phyloP scores from a whole-genome alignment of 129 eudicot genomes.

The Artemisia annua region DNA sequence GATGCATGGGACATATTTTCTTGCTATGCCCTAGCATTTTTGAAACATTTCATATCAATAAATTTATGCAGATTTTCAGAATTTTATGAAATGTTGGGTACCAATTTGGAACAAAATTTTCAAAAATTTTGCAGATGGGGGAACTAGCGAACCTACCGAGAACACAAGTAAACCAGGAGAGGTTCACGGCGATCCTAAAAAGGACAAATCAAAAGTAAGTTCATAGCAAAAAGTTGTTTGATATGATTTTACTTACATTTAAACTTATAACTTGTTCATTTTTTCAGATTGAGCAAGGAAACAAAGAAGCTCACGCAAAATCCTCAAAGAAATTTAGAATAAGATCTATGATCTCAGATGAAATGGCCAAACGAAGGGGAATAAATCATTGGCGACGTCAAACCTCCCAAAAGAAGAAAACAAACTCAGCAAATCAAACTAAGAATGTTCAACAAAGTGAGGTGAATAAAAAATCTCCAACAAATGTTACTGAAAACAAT shows the following conservation, averaged over 20 bases:
- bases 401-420: constrained; percentile 34
- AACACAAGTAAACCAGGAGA: constrained; percentile 16
- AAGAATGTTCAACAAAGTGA: not conserved
- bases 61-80: constrained; percentile 19
- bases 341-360: constrained; percentile 50
- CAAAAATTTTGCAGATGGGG: constrained; percentile 25
- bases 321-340: constrained; percentile 60
- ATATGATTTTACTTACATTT: not conserved
- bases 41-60: not conserved
- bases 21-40: not conserved
- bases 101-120: constrained; percentile 16
- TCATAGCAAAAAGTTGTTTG: not conserved
- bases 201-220: constrained; percentile 27
- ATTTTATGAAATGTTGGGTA: constrained; percentile 15
- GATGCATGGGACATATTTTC: not conserved
- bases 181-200: constrained; percentile 6
- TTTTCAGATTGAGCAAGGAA: constrained; percentile 43
- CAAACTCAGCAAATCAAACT: constrained; percentile 19
- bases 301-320: constrained; percentile 34
- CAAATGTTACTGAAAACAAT: constrained; percentile 3
- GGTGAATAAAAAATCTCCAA: constrained; percentile 12
- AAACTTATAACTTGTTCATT: not conserved
- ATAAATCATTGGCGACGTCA: constrained; percentile 51
- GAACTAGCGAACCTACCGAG: constrained; percentile 16
- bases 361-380: constrained; percentile 53